Conservation (phyloP, 2,329 filamentous ascomycete genomes). For the Scopulariopsis brevicaulis region DNA sequence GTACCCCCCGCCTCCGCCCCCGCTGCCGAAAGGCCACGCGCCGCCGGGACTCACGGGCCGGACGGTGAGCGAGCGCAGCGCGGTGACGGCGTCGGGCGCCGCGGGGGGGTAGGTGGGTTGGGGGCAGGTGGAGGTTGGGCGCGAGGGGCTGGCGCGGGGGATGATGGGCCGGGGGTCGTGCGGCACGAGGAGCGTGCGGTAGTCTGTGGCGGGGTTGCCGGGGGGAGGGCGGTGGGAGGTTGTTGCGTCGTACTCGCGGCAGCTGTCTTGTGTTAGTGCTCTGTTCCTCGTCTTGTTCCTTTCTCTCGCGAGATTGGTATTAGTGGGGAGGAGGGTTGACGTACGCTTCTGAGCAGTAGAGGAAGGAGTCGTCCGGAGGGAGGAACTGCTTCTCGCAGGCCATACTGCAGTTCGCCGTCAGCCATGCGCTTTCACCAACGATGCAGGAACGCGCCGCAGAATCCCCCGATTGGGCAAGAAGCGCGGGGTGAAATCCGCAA, state of each 20-base stretch:
- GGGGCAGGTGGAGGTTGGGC: slow-evolving; percentile 39
- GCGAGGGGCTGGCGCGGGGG: slow-evolving; percentile 50
- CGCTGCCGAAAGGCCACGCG: slow-evolving; percentile 28
- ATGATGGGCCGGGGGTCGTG: slow-evolving; percentile 44
- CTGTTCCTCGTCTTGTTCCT: background rate
- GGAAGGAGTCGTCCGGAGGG: slow-evolving; percentile 40
- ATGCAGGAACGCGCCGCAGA: background rate
- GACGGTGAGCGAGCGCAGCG: slow-evolving; percentile 42
- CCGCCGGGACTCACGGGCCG: slow-evolving; percentile 39
- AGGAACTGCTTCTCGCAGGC: slow-evolving; percentile 57
- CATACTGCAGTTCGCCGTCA: slow-evolving; percentile 35
- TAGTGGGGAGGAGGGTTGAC: slow-evolving; percentile 13
- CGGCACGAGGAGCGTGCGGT: slow-evolving; percentile 15
- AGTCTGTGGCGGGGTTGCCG: slow-evolving; percentile 14
- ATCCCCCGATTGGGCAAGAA: background rate
- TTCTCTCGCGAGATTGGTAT: background rate
- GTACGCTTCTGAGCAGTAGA: slow-evolving; percentile 55
- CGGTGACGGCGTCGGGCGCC: slow-evolving; percentile 30
- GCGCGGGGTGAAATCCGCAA: background rate
- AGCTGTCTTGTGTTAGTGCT: slow-evolving; percentile 22
- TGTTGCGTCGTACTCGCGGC: slow-evolving; percentile 39
- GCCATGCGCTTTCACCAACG: background rate
- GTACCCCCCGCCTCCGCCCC: slow-evolving; percentile 35
- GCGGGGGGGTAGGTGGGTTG: slow-evolving; percentile 13
- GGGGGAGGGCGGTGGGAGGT: slow-evolving; percentile 15